Evolutionary conservation across 176 grass and related monocot species (phyloP), one percentile per base, ranked within the genome.

Genomic region (Eragrostis nindensis): DNA sequence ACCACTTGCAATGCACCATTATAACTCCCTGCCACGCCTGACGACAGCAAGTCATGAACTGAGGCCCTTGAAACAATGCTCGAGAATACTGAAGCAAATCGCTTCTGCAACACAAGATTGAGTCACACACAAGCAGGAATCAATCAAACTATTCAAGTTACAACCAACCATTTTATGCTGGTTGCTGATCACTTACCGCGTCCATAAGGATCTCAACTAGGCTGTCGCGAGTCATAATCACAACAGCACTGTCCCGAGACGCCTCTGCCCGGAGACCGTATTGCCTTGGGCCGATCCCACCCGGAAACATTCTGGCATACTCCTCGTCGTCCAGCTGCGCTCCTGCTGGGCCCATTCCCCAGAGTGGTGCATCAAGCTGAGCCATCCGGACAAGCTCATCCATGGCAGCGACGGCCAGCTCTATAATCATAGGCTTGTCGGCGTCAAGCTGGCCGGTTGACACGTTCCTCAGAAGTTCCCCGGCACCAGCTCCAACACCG

Each of bases 1-100:
- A 97, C 94, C 94, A 97, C 88, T 97, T 92, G 94, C 55, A 94
- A 62, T 88, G 94, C 91, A 44, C 94, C 91, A 30, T 97, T 85
- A 61, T 84, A 90, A 70, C 87, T 94, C 21, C 94, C 94, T 27
- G 94, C 94, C 70, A 94, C 87, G 53, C 94, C 94, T 0, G 94
- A 92, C 8, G 91, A 94, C 19, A 94, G 29, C 47, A 92, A 91
- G 76, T 97, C 87, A 41, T 94, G 73, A 0, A 89, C 91, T 1
- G 88, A 82, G 61, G 91, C 89, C 62, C 91, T 86, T 2, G 89
- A 91, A 64, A 94, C 94, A 44, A 97, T 94, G 91, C 91, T 87
- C 15, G 94, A 97, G 85, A 97, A 97, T 68, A 94, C 85, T 12
- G 84, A 68, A 5, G 81, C 75, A 5, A 90, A 97, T 67, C 93